These are phyloP conservation scores for Akanthomyces muscarius DNA, from an alignment of 2,329 filamentous ascomycete species.

Conservation along the genomic window DNA sequence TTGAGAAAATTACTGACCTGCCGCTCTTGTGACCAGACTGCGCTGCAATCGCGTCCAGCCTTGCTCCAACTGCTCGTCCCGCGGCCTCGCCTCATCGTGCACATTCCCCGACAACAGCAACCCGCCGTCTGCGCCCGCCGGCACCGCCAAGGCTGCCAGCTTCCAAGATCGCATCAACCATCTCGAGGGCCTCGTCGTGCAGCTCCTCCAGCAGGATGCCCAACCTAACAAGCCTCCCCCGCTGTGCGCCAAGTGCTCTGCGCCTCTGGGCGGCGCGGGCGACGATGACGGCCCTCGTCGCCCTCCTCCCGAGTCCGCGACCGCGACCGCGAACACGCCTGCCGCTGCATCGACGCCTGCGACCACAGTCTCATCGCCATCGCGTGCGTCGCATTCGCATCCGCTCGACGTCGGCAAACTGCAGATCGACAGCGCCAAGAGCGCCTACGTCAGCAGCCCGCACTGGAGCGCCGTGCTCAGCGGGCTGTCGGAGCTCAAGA, in stretches of 20 bases:
- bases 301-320: background rate
- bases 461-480: conserved; percentile 14
- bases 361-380: background rate
- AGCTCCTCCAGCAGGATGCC: background rate
- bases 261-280: background rate
- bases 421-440: conserved; percentile 1
- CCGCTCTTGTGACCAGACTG: conserved; percentile 21
- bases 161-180: conserved; percentile 26
- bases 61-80: conserved; percentile 28
- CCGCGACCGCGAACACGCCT: background rate
- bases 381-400: background rate
- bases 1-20: no score
- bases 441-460: conserved; percentile 13
- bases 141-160: conserved; percentile 13
- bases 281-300: background rate
- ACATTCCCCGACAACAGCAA: conserved; percentile 30
- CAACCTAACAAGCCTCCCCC: background rate
- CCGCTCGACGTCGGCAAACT: conserved; percentile 9
- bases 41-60: conserved; percentile 31
- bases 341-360: background rate
- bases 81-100: conserved; percentile 25
- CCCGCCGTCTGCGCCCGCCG: conserved; percentile 8
- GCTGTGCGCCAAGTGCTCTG: conserved; percentile 5
- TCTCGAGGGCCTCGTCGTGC: conserved; percentile 27
- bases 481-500: conserved; percentile 8